These are phyloP conservation scores for Lachancea dasiensis DNA, from an alignment of 805 yeast genomes.

Conservation along the genomic window DNA sequence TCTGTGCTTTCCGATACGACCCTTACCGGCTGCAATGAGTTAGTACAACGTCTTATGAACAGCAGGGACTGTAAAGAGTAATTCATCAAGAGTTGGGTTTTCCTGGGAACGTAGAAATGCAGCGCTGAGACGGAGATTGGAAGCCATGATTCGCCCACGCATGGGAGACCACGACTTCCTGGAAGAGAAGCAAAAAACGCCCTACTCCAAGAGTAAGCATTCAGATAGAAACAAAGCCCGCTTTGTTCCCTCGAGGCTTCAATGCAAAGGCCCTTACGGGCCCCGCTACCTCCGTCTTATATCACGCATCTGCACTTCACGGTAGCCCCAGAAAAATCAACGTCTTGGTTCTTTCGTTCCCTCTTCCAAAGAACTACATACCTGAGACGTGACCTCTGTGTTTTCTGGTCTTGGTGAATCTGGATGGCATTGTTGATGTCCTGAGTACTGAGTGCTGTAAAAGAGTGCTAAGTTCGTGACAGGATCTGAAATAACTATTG, in stretches of 20 bases:
- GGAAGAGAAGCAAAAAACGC: constrained; percentile 4
- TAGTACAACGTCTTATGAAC: constrained; percentile 10
- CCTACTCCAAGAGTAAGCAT: no score
- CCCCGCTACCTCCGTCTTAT: no score
- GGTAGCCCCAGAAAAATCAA: constrained; percentile 17
- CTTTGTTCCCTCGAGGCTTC: no score
- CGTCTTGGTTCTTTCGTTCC: constrained; percentile 39
- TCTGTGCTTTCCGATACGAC: constrained; percentile 99
- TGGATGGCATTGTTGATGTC: constrained; percentile 80
- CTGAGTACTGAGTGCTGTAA: background rate
- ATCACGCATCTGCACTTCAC: no score
- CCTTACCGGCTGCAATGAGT: constrained; percentile 87
- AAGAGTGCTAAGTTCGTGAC: no score
- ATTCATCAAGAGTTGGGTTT: constrained; percentile 4
- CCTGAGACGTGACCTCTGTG: constrained; percentile 99
- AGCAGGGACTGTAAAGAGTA: no score
- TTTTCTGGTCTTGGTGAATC: constrained; percentile 99
- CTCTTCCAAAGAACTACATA: constrained; percentile 49
- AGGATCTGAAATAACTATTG: no score
- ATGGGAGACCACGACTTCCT: background rate
- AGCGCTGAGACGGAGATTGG: background rate
- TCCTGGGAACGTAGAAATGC: background rate
- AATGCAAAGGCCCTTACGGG: no score
- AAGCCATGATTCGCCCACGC: no score
- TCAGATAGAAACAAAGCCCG: background rate